Evolutionary conservation across 495 filamentous ascomycete species (phyloP), one percentile per base, ranked within the genome.

Genomic region (Neurospora africana): DNA sequence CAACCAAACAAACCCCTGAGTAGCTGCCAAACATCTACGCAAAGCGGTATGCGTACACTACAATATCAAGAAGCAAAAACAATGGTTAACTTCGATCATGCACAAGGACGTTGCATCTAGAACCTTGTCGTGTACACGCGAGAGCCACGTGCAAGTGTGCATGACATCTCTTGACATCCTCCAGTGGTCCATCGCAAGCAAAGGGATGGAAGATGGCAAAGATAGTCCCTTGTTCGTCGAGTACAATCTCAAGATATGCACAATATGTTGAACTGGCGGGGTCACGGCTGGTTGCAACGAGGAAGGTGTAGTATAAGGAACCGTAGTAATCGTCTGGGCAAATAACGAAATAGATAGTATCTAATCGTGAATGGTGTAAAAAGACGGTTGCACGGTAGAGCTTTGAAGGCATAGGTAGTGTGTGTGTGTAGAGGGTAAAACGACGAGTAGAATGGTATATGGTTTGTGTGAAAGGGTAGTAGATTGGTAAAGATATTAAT

Each of bases 211-310:
- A 69, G 19, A 69, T 36, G 38, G 38, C 38, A 69, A 11, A 37
- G 23, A 40, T 69, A 21, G 15, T 33, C 15, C 71, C 68, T 74
- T 76, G 72, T 72, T 41, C 11, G 19, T 21, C 15, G 65, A 71
- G 73, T 11, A 79, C 75, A 78, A 80, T 78, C 77, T 70, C 70
- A 79, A 76, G 73, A 58, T 33, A 38, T 33, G 68, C n/a, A n/a
- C n/a, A n/a, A n/a, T n/a, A n/a, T n/a, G n/a, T n/a, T n/a, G n/a
- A n/a, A n/a, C n/a, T n/a, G n/a, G n/a, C n/a, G n/a, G n/a, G n/a
- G n/a, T n/a, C n/a, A n/a, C n/a, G n/a, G n/a, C n/a, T n/a, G n/a
- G n/a, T n/a, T n/a, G n/a, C n/a, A n/a, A n/a, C n/a, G n/a, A n/a
- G n/a, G n/a, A n/a, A n/a, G n/a, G n/a, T n/a, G n/a, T n/a, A n/a